These are phyloP conservation scores for Acidomyces sp. DNA, from an alignment of 495 filamentous ascomycete genomes.

Conservation along the genomic window DNA sequence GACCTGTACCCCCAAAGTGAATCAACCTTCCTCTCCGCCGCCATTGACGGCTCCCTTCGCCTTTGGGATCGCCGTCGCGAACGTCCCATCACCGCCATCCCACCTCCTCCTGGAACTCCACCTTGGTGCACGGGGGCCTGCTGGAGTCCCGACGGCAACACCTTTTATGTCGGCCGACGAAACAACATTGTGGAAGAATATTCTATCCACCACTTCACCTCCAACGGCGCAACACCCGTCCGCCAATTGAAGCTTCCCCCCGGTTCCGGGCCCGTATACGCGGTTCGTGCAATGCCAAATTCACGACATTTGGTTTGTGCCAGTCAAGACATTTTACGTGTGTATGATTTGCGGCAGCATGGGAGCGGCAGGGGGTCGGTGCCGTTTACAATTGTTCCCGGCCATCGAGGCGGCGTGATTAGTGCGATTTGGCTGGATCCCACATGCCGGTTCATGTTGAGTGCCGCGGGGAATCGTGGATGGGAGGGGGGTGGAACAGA, in stretches of 20 bases:
- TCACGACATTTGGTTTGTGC: constrained; percentile 88
- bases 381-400: constrained; percentile 87
- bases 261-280: constrained; percentile 78
- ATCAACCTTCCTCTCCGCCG: constrained; percentile 71
- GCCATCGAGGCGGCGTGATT: constrained; percentile 82
- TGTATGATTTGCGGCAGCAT: constrained; percentile 80
- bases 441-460: constrained; percentile 80
- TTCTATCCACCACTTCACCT: constrained; percentile 55
- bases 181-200: constrained; percentile 95
- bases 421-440: constrained; percentile 73
- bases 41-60: constrained; percentile 75
- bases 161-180: constrained; percentile 80
- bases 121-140: constrained; percentile 98
- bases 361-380: constrained; percentile 49
- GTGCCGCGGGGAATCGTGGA: constrained; percentile 76
- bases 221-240: constrained; percentile 45
- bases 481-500: constrained; percentile 94
- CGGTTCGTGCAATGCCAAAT: constrained; percentile 82
- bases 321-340: constrained; percentile 81
- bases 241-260: constrained; percentile 82
- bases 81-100: constrained; percentile 65
- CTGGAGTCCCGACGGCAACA: constrained; percentile 93
- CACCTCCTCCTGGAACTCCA: constrained; percentile 54
- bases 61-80: constrained; percentile 80
- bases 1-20: constrained; percentile 34